Conservation (phyloP, 352 stramenopile genomes). For the Phytopythium delawarense region DNA sequence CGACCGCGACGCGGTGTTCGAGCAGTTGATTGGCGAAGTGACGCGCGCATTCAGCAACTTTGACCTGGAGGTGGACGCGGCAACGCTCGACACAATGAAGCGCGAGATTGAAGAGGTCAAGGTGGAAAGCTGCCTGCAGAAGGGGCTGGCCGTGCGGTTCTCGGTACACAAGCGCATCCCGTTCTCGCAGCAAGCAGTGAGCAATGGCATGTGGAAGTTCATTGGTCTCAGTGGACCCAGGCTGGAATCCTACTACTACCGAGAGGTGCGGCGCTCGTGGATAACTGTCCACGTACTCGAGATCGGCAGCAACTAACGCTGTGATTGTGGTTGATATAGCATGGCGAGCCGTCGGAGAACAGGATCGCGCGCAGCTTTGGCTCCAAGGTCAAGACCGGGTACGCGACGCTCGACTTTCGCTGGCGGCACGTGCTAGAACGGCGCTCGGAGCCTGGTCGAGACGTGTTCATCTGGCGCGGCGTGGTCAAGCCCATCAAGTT, state of each 20-base stretch:
- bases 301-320: neutral
- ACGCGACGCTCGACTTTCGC: slow-evolving; percentile 28
- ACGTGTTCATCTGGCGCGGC: slow-evolving; percentile 42
- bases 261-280: slow-evolving; percentile 18
- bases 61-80: slow-evolving; percentile 17
- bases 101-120: slow-evolving; percentile 20
- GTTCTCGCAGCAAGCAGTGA: slow-evolving; percentile 21
- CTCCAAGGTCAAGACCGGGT: slow-evolving; percentile 29
- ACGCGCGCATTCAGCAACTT: slow-evolving; percentile 20
- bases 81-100: slow-evolving; percentile 15
- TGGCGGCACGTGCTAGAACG: slow-evolving; percentile 31
- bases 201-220: slow-evolving; percentile 36
- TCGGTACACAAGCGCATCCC: slow-evolving; percentile 25
- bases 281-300: too few species aligned
- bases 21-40: slow-evolving; percentile 18
- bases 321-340: slow-evolving; percentile 7
- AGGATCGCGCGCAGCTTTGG: slow-evolving; percentile 23
- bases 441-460: slow-evolving; percentile 27
- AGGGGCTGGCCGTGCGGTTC: slow-evolving; percentile 25
- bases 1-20: slow-evolving; percentile 20
- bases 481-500: slow-evolving; percentile 41
- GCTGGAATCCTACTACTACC: slow-evolving; percentile 23
- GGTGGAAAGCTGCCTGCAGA: slow-evolving; percentile 18
- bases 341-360: slow-evolving; percentile 16
- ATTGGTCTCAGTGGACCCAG: slow-evolving; percentile 24